phyloP scores from a whole-genome alignment of 768 basidiomycete species.

The Pisolithus microcarpus region DNA sequence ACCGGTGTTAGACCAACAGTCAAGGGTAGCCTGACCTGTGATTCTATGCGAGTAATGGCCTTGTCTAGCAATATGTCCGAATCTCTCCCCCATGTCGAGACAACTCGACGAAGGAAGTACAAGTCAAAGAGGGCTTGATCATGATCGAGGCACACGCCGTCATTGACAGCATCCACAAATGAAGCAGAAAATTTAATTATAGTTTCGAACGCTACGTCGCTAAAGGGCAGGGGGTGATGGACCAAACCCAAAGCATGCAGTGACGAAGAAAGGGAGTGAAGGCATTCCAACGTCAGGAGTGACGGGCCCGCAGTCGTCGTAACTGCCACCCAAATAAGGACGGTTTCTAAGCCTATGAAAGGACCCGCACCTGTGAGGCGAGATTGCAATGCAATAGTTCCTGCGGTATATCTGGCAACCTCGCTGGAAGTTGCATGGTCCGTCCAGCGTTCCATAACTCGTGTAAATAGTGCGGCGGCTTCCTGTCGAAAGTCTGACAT shows the following conservation, averaged over 20 bases:
- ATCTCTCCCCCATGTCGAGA: conserved; percentile 22
- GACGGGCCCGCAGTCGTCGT: conserved; percentile 38
- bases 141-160: conserved; percentile 21
- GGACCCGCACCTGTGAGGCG: conserved; percentile 7
- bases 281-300: conserved; percentile 43
- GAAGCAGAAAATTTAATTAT: conserved; percentile 30
- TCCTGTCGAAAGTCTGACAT: conserved; percentile 44
- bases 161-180: conserved; percentile 27
- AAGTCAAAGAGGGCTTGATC: conserved; percentile 39
- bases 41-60: conserved; percentile 19
- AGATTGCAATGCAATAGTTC: conserved; percentile 2
- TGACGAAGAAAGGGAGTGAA: conserved; percentile 47
- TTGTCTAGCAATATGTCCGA: conserved; percentile 20
- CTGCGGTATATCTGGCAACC: conserved; percentile 15
- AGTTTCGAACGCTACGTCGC: conserved; percentile 32
- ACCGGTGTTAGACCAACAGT: conserved; percentile 1
- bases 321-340: conserved; percentile 13
- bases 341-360: conserved; percentile 2
- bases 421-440: conserved; percentile 30
- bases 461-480: conserved; percentile 35
- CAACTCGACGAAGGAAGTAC: conserved; percentile 40
- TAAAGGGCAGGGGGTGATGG: conserved; percentile 29
- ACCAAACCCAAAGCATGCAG: conserved; percentile 51
- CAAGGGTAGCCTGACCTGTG: conserved; percentile 20
- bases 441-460: conserved; percentile 50